Conservation (phyloP, 2,329 filamentous ascomycete species). For the Endoconidiophora laricicola region DNA sequence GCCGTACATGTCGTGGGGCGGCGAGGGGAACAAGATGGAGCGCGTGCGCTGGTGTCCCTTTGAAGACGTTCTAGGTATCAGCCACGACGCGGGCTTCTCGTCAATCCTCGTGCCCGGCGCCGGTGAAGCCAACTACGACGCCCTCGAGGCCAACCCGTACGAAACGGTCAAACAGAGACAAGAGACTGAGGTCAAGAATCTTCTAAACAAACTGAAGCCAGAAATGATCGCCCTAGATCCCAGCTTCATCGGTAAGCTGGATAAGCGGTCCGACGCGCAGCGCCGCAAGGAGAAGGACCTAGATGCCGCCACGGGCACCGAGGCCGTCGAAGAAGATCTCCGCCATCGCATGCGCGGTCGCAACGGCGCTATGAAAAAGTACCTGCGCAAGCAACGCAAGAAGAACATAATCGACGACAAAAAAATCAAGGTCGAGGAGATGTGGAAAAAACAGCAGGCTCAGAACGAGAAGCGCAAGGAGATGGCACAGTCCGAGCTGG, state of each 20-base stretch:
- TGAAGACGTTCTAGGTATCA: slow-evolving; percentile 78
- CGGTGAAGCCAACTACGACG: slow-evolving; percentile 94
- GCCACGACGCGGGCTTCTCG: slow-evolving; percentile 73
- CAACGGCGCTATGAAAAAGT: slow-evolving; percentile 76
- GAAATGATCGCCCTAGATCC: slow-evolving; percentile 96
- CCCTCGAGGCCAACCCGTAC: slow-evolving; percentile 85
- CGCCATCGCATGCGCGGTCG: slow-evolving; percentile 71
- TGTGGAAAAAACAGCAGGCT: slow-evolving; percentile 56
- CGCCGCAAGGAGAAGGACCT: slow-evolving; percentile 61
- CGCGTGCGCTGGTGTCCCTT: slow-evolving; percentile 83
- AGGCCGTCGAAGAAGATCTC: slow-evolving; percentile 37
- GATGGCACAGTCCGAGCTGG: slow-evolving; percentile 56
- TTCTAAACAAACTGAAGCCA: slow-evolving; percentile 87
- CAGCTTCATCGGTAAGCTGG: slow-evolving; percentile 76
- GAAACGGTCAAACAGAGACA: slow-evolving; percentile 85
- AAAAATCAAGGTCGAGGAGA: slow-evolving; percentile 67
- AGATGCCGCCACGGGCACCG: slow-evolving; percentile 45
- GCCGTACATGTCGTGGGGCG: slow-evolving; percentile 88
- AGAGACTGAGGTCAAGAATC: slow-evolving; percentile 72
- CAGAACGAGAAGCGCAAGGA: slow-evolving; percentile 44
- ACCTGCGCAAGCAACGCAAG: slow-evolving; percentile 77
- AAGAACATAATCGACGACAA: slow-evolving; percentile 96
- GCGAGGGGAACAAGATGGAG: slow-evolving; percentile 66
- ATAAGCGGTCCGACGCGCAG: slow-evolving; percentile 65
- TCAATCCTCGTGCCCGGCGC: slow-evolving; percentile 83